Percentiles rank a stretch among this genome's conserved stretches.
These are phyloP conservation scores for Naematelia encephala DNA, from an alignment of 768 basidiomycete species.

Conservation along the genomic window DNA sequence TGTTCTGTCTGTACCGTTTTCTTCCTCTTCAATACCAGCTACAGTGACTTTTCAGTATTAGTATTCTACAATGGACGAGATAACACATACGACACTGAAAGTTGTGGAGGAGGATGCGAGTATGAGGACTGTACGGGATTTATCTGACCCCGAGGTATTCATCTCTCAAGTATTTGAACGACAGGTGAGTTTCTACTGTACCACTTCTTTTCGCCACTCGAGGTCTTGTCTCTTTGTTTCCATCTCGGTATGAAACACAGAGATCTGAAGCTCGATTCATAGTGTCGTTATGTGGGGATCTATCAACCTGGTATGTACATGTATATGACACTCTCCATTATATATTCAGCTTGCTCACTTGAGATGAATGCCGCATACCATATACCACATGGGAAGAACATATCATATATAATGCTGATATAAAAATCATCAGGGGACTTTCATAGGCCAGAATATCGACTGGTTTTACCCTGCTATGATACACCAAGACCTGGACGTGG, in stretches of 20 bases:
- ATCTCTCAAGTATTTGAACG: background rate
- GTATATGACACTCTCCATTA: too few species aligned
- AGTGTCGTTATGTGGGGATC: background rate
- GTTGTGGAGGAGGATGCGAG: background rate
- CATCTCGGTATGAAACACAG: background rate
- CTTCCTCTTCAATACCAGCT: too few species aligned
- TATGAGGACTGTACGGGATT: background rate
- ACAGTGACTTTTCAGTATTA: too few species aligned
- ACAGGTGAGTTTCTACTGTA: background rate
- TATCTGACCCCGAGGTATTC: background rate
- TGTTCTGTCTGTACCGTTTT: too few species aligned
- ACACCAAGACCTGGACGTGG: constrained; percentile 6
- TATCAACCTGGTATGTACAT: background rate
- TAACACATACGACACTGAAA: background rate
- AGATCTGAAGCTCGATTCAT: background rate
- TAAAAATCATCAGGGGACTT: constrained; percentile 19
- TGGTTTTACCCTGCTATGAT: constrained; percentile 5
- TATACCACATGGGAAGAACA: too few species aligned
- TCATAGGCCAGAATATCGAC: constrained; percentile 1
- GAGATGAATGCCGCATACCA: too few species aligned
- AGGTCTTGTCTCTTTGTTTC: background rate
- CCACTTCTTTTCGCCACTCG: too few species aligned
- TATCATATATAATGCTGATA: too few species aligned
- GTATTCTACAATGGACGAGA: background rate
- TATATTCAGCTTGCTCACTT: background rate